phyloP scores from a whole-genome alignment of 1,284 basidiomycete genomes.

The Apiotrichum domesticum region DNA sequence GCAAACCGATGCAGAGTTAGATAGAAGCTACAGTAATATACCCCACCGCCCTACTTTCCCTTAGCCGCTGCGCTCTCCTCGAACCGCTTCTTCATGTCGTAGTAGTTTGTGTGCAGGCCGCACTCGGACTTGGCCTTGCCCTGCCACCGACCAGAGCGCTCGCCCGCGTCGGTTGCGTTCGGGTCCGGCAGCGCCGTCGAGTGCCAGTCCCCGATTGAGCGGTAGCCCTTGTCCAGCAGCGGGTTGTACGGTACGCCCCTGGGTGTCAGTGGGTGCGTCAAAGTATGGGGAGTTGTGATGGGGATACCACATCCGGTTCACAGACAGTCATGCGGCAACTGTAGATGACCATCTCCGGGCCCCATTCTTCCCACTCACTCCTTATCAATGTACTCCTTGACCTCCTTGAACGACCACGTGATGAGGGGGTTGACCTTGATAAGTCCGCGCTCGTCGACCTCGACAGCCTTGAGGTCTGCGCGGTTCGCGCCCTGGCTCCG shows the following conservation, averaged over 20 bases:
- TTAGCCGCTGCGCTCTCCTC: constrained; percentile 30
- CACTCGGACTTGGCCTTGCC: constrained; percentile 90
- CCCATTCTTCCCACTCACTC: constrained; percentile 49
- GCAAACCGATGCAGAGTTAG: too few species aligned
- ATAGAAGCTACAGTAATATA: too few species aligned
- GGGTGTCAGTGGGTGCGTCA: not conserved
- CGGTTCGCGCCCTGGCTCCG: constrained; percentile 88
- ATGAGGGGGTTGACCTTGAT: constrained; percentile 94
- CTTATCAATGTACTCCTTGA: constrained; percentile 77
- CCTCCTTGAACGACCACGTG: constrained; percentile 78
- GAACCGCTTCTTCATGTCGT: constrained; percentile 49
- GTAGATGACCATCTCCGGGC: too few species aligned
- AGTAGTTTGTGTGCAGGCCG: constrained; percentile 86
- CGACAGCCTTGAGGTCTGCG: constrained; percentile 73
- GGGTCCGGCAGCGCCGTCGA: constrained; percentile 63
- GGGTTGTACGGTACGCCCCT: constrained; percentile 79
- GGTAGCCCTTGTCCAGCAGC: constrained; percentile 84
- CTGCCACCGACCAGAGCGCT: constrained; percentile 88
- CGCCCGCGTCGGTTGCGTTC: constrained; percentile 59
- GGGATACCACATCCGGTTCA: too few species aligned
- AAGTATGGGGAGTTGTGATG: too few species aligned
- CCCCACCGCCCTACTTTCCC: not conserved
- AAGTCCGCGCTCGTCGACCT: constrained; percentile 85
- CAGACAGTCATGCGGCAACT: too few species aligned
- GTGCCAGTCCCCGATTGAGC: constrained; percentile 95